phyloP scores from a whole-genome alignment of 805 yeast species.

The Candida corydali region DNA sequence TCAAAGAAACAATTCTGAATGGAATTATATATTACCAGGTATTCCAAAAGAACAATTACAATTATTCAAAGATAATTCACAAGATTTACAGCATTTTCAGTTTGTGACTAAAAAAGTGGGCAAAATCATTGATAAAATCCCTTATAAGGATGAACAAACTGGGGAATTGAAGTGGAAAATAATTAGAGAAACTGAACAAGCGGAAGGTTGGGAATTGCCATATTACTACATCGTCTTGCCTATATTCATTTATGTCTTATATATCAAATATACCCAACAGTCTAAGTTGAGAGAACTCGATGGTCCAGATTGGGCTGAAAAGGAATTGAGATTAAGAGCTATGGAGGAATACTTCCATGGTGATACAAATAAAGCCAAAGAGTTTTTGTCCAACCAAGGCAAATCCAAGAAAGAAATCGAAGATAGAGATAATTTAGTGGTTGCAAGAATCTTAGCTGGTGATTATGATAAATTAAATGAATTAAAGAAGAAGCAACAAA shows the following conservation, averaged over 20 bases:
- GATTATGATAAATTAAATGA: slow-evolving; percentile 73
- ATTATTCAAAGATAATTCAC: slow-evolving; percentile 57
- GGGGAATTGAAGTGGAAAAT: slow-evolving; percentile 79
- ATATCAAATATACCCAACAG: slow-evolving; percentile 43
- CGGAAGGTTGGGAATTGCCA: slow-evolving; percentile 82
- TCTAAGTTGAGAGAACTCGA: slow-evolving; percentile 36
- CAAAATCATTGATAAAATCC: slow-evolving; percentile 75
- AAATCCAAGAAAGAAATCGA: slow-evolving; percentile 53
- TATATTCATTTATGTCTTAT: slow-evolving; percentile 54
- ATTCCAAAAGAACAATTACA: slow-evolving; percentile 52
- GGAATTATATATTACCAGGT: slow-evolving; percentile 43
- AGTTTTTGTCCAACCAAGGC: slow-evolving; percentile 49
- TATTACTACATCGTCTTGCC: slow-evolving; percentile 74
- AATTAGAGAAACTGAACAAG: slow-evolving; percentile 65
- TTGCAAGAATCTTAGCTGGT: slow-evolving; percentile 78
- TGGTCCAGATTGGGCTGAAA: slow-evolving; percentile 75
- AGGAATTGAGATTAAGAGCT: slow-evolving; percentile 72
- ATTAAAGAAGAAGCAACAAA: slow-evolving; percentile 47
- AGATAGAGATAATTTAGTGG: slow-evolving; percentile 70
- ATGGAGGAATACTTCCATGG: slow-evolving; percentile 61
- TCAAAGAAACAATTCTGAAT: slow-evolving; percentile 50
- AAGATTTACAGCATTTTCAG: slow-evolving; percentile 54
- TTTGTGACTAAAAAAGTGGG: slow-evolving; percentile 47
- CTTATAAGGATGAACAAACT: slow-evolving; percentile 72
- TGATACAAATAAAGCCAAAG: slow-evolving; percentile 47